Evolutionary conservation across 257 asterid genomes (phyloP).

Genomic region (Solanum okadae): DNA sequence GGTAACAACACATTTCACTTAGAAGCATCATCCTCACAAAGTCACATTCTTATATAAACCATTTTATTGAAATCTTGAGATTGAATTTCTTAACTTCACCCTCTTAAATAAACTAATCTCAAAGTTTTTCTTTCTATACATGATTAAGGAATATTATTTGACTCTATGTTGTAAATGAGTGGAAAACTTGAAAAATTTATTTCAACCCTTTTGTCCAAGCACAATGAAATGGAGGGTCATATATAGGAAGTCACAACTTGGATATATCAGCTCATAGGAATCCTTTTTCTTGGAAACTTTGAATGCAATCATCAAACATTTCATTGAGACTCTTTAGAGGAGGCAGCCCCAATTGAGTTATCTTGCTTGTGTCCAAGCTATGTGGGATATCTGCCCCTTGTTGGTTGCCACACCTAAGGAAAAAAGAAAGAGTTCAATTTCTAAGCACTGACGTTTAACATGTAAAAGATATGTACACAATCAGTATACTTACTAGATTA

Average conservation of each 20-base stretch:
- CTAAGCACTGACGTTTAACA: background rate
- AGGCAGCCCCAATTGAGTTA: slow-evolving; percentile 58
- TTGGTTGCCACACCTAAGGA: slow-evolving; percentile 42
- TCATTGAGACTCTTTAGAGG: slow-evolving; percentile 49
- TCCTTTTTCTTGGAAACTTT: slow-evolving; percentile 67
- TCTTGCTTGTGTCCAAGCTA: slow-evolving; percentile 64
- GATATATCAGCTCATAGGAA: slow-evolving; percentile 14
- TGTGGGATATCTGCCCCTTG: slow-evolving; percentile 65
- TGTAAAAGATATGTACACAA: background rate
- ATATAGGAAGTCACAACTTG: background rate
- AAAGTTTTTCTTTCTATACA: background rate
- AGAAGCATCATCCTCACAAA: background rate
- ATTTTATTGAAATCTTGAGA: background rate
- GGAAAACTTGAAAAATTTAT: background rate
- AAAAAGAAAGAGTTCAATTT: background rate
- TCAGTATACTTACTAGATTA: background rate
- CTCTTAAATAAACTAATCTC: background rate
- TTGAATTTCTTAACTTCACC: background rate
- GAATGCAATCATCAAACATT: slow-evolving; percentile 85
- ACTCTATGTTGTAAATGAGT: background rate
- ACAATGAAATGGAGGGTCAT: background rate
- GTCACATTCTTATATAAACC: background rate
- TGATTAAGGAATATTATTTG: background rate
- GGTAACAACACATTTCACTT: background rate
- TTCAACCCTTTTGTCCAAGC: background rate